Evolutionary conservation across 306 rosid species (phyloP).

Genomic region (Corylus heterophylla): DNA sequence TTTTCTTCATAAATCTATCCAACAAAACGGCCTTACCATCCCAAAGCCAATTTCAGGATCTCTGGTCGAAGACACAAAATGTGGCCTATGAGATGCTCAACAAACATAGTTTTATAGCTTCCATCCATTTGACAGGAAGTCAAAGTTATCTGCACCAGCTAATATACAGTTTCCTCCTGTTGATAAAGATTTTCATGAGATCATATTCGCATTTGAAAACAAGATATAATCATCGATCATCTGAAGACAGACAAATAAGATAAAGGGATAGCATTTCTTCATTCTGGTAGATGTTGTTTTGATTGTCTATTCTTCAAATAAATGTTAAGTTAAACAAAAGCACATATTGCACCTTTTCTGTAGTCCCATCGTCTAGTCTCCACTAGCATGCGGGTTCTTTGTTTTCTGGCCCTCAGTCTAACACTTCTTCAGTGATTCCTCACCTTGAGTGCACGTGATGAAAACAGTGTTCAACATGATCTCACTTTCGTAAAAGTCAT

Average conservation of each 20-base stretch:
- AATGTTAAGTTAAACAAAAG: conserved; percentile 6
- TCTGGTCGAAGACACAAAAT: conserved; percentile 22
- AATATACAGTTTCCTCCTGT: not conserved
- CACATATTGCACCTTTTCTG: conserved; percentile 19
- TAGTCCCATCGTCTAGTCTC: not conserved
- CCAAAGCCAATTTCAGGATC: not conserved
- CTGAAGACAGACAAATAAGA: conserved; percentile 7
- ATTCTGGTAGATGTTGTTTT: conserved; percentile 1
- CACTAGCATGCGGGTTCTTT: conserved; percentile 5
- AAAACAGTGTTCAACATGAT: conserved; percentile 10
- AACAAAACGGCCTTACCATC: not conserved
- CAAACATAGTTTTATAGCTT: conserved; percentile 11
- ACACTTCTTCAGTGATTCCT: not conserved
- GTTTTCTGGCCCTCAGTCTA: conserved; percentile 2
- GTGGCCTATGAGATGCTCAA: conserved; percentile 18
- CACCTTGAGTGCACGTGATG: conserved; percentile 9
- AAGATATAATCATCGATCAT: not conserved
- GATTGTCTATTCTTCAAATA: conserved; percentile 11
- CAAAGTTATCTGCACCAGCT: not conserved
- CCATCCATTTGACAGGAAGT: conserved; percentile 21
- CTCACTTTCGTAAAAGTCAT: conserved; percentile 9
- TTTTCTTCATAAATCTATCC: not conserved
- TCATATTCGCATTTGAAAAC: not conserved
- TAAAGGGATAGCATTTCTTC: conserved; percentile 7
- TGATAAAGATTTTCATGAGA: not conserved